Base-by-base conservation (phyloP, 1,284 basidiomycete species). In the Cutaneotrichosporon cavernicola region DNA sequence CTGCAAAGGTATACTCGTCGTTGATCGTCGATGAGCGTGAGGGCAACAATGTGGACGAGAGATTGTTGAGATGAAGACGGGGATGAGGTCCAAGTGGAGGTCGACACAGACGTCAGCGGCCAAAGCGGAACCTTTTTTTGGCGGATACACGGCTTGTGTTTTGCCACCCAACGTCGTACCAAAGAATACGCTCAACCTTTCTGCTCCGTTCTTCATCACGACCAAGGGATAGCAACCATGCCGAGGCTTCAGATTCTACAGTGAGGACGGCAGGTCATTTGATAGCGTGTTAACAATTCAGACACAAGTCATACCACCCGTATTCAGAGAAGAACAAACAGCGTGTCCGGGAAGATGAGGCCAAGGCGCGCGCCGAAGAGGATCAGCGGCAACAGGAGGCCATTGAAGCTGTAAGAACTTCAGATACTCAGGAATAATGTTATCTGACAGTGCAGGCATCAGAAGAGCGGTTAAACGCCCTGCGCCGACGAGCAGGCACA, bases 271-370 rank as follows among this genome's bases (percentile, higher is more conserved):
- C 13, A 3, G 5, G 14, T 4, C 21, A 14, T 1, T 49, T 13
- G 34, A 1, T 9, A 31, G 31, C 1, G 16, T 32, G 18, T 5
- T n/a, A 59, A 65, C 26, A 62, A 36, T 0, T 49, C 16, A 81
- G 78, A 34, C 81, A 82, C 68, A 82, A 82, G 63, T 81, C 80
- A 7, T 82, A 82, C 62, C 81, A 82, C 56, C 80, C 80, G 0
- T 82, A 82, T 61, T 71, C 77, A 16, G 80, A 81, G 68, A 78
- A 75, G 70, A 82, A 82, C 72, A 82, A 82, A 70, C 76, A 78
- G 65, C 71, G 76, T 46, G 81, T 82, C 16, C 69, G 80, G 21
- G 76, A 81, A 58, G 81, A 82, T 65, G 81, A 82, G 69, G 77
- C 75, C 13, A 71, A 72, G 64, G 80, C 80, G 18, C 63, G 62